Base-by-base conservation (phyloP, 441 rosid genomes). In the Corymbia calophylla region DNA sequence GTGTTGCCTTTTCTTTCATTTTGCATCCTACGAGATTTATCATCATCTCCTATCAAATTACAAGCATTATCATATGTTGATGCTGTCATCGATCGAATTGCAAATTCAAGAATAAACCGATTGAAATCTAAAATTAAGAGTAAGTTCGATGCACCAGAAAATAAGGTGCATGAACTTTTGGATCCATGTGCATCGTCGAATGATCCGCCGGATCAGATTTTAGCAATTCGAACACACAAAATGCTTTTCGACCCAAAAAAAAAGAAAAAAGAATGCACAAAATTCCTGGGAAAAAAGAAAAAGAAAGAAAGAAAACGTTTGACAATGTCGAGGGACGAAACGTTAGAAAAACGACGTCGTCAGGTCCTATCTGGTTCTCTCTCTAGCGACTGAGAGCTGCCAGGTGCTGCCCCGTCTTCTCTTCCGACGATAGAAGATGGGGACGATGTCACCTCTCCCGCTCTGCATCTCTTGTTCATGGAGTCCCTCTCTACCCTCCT, bases 1-100 rank as follows among this genome's bases (percentile, higher is more conserved):
- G 8, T 1, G 14, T 70, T 0, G 2, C 0, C 4, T 19, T 35
- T 10, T 70, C 7, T 62, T 29, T 27, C 17, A 14, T 19, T 3
- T 70, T 0, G 4, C 0, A 0, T 18, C 81, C 10, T 68, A 18
- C 0, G 1, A 19, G 81, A 70, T 35, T 70, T 70, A 5, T 2
- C 35, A 35, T 70, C 3, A 19, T 68, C 14, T 2, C 14, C 5
- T 18, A 19, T 18, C 4, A 4, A 70, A 32, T 18, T 10, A 4
- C 14, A 18, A 3, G 1, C 1, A 18, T 29, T 4, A 16, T 58
- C 12, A 11, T 5, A 14, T 70, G 81, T 32, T 11, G 14, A 35
- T 70, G 27, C 15, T 15, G 2, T 1, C 18, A 1, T 1, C 29
- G 7, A 2, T 29, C 32, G 1, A 62, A 62, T 29, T 18, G 2